These are phyloP conservation scores for Curvularia sp. DNA, from an alignment of 2,329 filamentous ascomycete genomes.

Conservation along the genomic window DNA sequence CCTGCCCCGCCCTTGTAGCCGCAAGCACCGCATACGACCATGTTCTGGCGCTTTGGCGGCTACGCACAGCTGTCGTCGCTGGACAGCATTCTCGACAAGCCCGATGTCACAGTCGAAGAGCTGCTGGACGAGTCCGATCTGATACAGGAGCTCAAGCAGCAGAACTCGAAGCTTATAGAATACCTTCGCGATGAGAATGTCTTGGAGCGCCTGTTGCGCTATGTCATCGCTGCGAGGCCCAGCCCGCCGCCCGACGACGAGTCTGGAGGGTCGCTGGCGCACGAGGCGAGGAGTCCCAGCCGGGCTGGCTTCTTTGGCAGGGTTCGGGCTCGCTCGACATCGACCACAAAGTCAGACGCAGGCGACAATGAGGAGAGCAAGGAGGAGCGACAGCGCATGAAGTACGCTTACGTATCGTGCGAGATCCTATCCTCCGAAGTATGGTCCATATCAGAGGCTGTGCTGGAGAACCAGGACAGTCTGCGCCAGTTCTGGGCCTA, in stretches of 20 bases:
- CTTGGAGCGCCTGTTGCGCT: conserved; percentile 84
- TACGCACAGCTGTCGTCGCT: conserved; percentile 98
- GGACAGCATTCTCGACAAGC: conserved; percentile 95
- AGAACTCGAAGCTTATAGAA: conserved; percentile 97
- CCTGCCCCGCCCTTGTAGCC: conserved; percentile 40
- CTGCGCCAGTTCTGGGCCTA: conserved; percentile 91
- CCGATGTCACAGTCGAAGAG: conserved; percentile 92
- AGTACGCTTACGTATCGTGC: conserved; percentile 91
- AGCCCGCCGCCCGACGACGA: conserved; percentile 47
- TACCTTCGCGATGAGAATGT: conserved; percentile 88
- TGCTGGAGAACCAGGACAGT: conserved; percentile 82
- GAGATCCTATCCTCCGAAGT: conserved; percentile 95
- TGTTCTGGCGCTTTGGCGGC: conserved; percentile 99
- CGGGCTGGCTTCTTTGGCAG: conserved; percentile 56
- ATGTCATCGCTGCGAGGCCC: conserved; percentile 81
- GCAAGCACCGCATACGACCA: conserved; percentile 62
- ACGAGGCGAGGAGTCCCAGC: conserved; percentile 42
- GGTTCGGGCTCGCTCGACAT: conserved; percentile 54
- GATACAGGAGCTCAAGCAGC: conserved; percentile 96
- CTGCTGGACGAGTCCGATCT: conserved; percentile 94
- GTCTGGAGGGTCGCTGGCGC: conserved; percentile 55
- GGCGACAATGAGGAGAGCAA: conserved; percentile 67
- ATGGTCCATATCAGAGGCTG: conserved; percentile 92
- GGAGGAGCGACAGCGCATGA: conserved; percentile 86
- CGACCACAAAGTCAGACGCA: conserved; percentile 51